phyloP scores from a whole-genome alignment of 169 alveolate species.

The Sarcocystis neurona region DNA sequence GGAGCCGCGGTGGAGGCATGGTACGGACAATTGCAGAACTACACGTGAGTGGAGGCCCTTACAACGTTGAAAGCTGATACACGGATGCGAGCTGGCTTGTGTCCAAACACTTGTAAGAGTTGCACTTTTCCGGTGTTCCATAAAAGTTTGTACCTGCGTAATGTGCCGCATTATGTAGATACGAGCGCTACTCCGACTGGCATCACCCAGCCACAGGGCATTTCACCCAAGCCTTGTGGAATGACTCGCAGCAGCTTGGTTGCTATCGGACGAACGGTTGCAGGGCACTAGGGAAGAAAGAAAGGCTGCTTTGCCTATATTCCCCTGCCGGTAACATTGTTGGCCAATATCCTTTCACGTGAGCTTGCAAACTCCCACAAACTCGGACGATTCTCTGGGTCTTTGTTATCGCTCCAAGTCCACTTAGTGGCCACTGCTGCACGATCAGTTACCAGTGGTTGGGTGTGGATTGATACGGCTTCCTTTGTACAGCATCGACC shows the following conservation, averaged over 20 bases:
- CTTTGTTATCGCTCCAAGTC: neutral
- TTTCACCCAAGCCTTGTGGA: conserved; percentile 25
- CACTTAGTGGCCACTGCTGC: neutral
- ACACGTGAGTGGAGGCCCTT: conserved; percentile 38
- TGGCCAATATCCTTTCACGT: conserved; percentile 28
- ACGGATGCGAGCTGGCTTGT: no score
- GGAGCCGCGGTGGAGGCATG: conserved; percentile 3
- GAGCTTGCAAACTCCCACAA: neutral
- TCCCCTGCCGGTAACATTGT: conserved; percentile 22
- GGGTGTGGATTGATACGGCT: neutral
- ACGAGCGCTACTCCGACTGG: conserved; percentile 36
- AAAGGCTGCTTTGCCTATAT: conserved; percentile 23
- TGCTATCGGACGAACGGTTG: conserved; percentile 15
- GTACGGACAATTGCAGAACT: conserved; percentile 20
- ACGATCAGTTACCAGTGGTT: neutral
- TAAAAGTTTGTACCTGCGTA: neutral
- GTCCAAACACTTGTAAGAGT: neutral
- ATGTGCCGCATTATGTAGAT: neutral
- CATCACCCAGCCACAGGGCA: neutral
- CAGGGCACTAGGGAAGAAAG: neutral
- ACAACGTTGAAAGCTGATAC: no score
- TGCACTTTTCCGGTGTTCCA: neutral
- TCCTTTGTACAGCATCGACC: neutral
- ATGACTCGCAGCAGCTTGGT: neutral
- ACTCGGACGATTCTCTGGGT: neutral